Base-by-base conservation (phyloP, 495 filamentous ascomycete species). In the Bacidia rubella region DNA sequence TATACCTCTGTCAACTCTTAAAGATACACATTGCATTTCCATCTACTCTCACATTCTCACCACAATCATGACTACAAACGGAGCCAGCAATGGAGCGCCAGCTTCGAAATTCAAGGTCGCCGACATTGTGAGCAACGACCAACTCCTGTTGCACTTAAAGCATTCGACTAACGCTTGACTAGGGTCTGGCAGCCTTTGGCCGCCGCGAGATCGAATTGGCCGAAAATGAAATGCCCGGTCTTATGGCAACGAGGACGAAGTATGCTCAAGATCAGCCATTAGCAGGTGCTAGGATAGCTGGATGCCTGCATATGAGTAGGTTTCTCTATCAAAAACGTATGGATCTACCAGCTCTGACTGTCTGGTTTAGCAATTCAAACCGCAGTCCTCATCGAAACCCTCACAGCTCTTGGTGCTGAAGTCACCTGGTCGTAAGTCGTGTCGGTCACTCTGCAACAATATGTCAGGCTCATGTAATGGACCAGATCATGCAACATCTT, bases 181-280 rank as follows among this genome's bases (percentile, higher is more conserved):
- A 80, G 71, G 87, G 84, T 66, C 81, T 97, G 66, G 90, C 92
- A 65, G 92, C 92, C 68, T 98, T 98, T 67, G 92, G 92, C 70
- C 92, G 92, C 74, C 90, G 90, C 67, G 92, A 98, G 80, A 96
- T 98, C 64, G 89, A 95, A 71, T 77, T 98, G 60, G 90, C 92
- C 54, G 90, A 98, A 79, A 90, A 95, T 77, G 92, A 94, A 76
- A 95, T 95, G 87, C 86, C 86, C 48, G 90, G 92, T 78, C 80
- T 98, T 57, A 95, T 98, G 87, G 79, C 85, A 61, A 97, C 90
- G 65, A 83, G 92, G 67, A 61, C 66, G 58, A 95, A 95, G 75
- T 98, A 98, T 66, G 85, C 83, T 62, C 65, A 68, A 44, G 93
- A 95, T 70, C 93, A 97, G 81, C 92, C 92, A 57, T 77, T 98